These are phyloP conservation scores for Actinomortierella ambigua DNA, from an alignment of 371 early-diverging fungal species.

Conservation along the genomic window DNA sequence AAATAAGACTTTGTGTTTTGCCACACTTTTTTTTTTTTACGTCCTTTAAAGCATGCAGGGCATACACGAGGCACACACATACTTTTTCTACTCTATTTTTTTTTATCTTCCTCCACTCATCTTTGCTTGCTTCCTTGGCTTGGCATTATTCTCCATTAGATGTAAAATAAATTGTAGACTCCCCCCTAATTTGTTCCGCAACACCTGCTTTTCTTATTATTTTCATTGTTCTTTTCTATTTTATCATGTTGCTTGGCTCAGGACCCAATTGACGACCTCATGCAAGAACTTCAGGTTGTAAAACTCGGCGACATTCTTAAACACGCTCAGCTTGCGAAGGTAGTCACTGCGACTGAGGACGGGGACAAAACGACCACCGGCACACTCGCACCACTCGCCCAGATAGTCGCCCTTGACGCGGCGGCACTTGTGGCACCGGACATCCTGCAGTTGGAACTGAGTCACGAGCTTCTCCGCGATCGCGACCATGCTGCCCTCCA, in stretches of 20 bases:
- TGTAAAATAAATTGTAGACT: too few relatives aligned
- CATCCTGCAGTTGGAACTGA: constrained; percentile 88
- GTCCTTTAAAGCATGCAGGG: too few relatives aligned
- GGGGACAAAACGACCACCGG: constrained; percentile 61
- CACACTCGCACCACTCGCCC: constrained; percentile 62
- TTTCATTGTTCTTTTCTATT: too few relatives aligned
- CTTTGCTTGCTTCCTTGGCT: too few relatives aligned
- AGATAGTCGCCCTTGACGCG: constrained; percentile 80
- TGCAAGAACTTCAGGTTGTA: constrained; percentile 59
- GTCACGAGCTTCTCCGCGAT: constrained; percentile 83
- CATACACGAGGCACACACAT: too few relatives aligned
- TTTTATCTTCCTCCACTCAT: too few relatives aligned
- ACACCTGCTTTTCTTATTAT: too few relatives aligned
- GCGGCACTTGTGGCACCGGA: constrained; percentile 82
- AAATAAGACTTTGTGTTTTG: too few relatives aligned
- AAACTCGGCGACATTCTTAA: constrained; percentile 67
- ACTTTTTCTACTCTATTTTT: too few relatives aligned
- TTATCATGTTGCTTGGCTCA: constrained; percentile 13
- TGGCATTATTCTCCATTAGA: too few relatives aligned
- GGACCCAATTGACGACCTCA: constrained; percentile 61
- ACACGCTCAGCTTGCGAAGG: constrained; percentile 59
- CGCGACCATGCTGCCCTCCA: constrained; percentile 81
- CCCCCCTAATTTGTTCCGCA: too few relatives aligned
- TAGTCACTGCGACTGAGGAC: constrained; percentile 54
- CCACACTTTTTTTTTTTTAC: too few relatives aligned